Conservation (phyloP, 2,329 filamentous ascomycete genomes). For the Cordyceps javanica region DNA sequence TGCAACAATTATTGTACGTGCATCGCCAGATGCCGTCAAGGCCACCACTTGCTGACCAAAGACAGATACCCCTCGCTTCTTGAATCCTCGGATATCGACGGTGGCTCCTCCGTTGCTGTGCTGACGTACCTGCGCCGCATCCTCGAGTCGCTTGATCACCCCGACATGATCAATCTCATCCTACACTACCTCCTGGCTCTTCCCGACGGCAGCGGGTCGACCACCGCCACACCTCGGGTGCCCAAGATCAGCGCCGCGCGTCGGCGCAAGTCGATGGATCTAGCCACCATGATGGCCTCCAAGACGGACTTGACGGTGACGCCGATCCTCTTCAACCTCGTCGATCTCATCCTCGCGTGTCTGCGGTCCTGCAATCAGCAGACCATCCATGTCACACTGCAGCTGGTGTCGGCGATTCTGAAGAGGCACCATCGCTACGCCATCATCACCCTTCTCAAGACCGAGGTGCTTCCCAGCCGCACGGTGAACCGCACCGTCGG, state of each 20-base stretch:
- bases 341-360: conserved; percentile 83
- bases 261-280: conserved; percentile 82
- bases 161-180: conserved; percentile 89
- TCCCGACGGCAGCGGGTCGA: conserved; percentile 45
- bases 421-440: conserved; percentile 85
- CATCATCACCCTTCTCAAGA: conserved; percentile 67
- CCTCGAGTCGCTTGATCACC: conserved; percentile 84
- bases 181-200: conserved; percentile 86
- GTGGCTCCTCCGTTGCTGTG: conserved; percentile 92
- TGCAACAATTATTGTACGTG: conserved; percentile 83
- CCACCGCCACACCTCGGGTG: conserved; percentile 30
- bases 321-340: conserved; percentile 85
- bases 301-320: conserved; percentile 68
- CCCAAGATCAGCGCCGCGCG: conserved; percentile 62
- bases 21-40: not conserved
- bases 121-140: conserved; percentile 89
- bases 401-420: conserved; percentile 78
- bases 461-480: conserved; percentile 49
- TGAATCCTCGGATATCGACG: conserved; percentile 94
- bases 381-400: conserved; percentile 83
- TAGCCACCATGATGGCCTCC: conserved; percentile 71
- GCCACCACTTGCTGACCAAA: conserved; percentile 11
- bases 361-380: conserved; percentile 78
- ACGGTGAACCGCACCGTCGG: conserved; percentile 60
- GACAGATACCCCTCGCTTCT: conserved; percentile 84